A percentile compares a stretch with the other conserved stretches of the same genome.
These are phyloP conservation scores for Wallacemonas sp. DNA, from an alignment of 208 protist species.

Conservation along the genomic window DNA sequence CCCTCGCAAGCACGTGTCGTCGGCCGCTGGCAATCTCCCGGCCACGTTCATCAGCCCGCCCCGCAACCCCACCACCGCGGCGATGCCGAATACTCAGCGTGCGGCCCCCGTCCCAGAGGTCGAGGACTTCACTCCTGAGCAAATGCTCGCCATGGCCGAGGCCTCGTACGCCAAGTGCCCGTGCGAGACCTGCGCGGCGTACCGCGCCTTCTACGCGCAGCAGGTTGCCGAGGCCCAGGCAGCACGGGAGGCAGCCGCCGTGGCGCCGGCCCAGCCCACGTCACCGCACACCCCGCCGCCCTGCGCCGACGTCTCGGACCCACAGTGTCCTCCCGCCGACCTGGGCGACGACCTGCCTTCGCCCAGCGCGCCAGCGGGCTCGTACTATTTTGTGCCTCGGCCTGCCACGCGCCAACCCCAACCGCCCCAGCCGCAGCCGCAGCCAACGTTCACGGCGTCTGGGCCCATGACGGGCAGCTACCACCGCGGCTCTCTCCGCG, in stretches of 20 bases:
- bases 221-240: slow-evolving; percentile 1
- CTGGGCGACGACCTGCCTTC: slow-evolving; percentile 5
- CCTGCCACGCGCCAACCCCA: neutral
- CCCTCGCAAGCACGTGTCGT: neutral
- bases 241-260: neutral
- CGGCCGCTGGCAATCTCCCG: neutral
- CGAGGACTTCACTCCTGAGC: slow-evolving; percentile 17
- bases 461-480: too few relatives aligned
- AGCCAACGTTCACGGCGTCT: neutral
- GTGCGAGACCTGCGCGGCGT: slow-evolving; percentile 45
- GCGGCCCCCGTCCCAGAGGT: neutral
- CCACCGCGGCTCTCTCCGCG: slow-evolving; percentile 4
- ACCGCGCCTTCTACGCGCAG: slow-evolving; percentile 29
- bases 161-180: slow-evolving; percentile 37
- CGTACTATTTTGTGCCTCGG: slow-evolving; percentile 8
- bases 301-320: slow-evolving; percentile 3
- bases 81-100: slow-evolving; percentile 3
- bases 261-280: neutral
- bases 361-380: neutral
- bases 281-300: neutral
- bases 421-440: slow-evolving; percentile 2
- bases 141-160: slow-evolving; percentile 20
- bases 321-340: neutral
- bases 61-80: slow-evolving; percentile 23
- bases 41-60: slow-evolving; percentile 68